These are phyloP conservation scores for Penicillium sp. DNA, from an alignment of 2,329 filamentous ascomycete species.

Conservation along the genomic window DNA sequence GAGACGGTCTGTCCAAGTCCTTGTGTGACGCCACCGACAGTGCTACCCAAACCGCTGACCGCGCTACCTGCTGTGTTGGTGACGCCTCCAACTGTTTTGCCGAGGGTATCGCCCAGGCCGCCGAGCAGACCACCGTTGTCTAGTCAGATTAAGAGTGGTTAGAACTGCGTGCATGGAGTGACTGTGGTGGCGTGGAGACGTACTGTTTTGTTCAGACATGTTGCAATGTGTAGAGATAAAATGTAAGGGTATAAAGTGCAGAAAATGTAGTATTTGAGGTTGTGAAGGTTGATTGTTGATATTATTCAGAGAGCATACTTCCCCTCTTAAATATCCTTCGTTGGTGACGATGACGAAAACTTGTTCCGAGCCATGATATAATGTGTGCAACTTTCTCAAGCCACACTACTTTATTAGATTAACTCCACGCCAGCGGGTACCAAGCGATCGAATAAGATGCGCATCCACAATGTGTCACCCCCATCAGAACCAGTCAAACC, in stretches of 20 bases:
- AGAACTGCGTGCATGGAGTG: too few relatives aligned
- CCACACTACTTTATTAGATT: slow-evolving; percentile 1
- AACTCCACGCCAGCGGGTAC: not conserved
- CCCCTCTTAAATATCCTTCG: slow-evolving; percentile 3
- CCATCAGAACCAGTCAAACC: not conserved
- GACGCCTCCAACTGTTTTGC: slow-evolving; percentile 34
- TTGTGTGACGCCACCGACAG: slow-evolving; percentile 36
- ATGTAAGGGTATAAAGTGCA: not conserved
- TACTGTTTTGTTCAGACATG: slow-evolving; percentile 7
- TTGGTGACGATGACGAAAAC: slow-evolving; percentile 6
- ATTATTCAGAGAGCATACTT: not conserved
- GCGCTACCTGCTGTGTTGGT: slow-evolving; percentile 31
- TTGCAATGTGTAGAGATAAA: not conserved
- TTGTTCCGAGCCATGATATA: slow-evolving; percentile 22
- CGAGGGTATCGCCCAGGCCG: slow-evolving; percentile 28
- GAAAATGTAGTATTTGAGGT: not conserved
- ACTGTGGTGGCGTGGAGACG: not conserved
- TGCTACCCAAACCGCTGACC: slow-evolving; percentile 33
- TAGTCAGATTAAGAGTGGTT: not conserved
- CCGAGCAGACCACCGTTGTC: slow-evolving; percentile 25
- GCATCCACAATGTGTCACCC: not conserved
- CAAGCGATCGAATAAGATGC: not conserved
- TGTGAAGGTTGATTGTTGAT: not conserved
- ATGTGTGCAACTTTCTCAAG: slow-evolving; percentile 16
- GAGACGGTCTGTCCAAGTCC: slow-evolving; percentile 29